Percentiles rank a stretch among this genome's conserved stretches.
Conservation (phyloP, 768 basidiomycete species). For the Trametes gibbosa region DNA sequence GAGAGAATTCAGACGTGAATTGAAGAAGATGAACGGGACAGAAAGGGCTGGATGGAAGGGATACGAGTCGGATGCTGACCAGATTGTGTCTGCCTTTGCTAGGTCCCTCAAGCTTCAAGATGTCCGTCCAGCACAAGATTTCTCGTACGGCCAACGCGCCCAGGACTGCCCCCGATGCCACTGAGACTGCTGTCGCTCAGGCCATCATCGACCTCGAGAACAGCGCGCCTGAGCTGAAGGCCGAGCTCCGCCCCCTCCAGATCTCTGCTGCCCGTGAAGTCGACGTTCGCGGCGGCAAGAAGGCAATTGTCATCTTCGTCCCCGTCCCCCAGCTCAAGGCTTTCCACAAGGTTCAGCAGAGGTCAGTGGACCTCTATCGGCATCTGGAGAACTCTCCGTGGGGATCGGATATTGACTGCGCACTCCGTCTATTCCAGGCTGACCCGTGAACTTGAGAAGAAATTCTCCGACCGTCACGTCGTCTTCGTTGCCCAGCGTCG, state of each 20-base stretch:
- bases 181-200: constrained; percentile 89
- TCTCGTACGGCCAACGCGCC: constrained; percentile 96
- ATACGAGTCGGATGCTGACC: constrained; percentile 44
- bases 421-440: constrained; percentile 52
- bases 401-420: constrained; percentile 4
- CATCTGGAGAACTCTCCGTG: not conserved
- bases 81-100: not conserved
- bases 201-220: constrained; percentile 96
- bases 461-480: constrained; percentile 99
- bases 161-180: constrained; percentile 82
- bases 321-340: constrained; percentile 97
- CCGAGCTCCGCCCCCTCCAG: constrained; percentile 91
- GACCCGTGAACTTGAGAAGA: constrained; percentile 99
- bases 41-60: constrained; percentile 56
- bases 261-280: constrained; percentile 99
- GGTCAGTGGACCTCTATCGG: constrained; percentile 47
- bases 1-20: constrained; percentile 8
- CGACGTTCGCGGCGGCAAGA: constrained; percentile 98
- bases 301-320: constrained; percentile 98
- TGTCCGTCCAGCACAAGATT: constrained; percentile 88
- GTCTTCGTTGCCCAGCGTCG: constrained; percentile 98
- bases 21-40: constrained; percentile 22
- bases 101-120: constrained; percentile 42
- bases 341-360: constrained; percentile 96
- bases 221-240: constrained; percentile 97